Evolutionary conservation across 495 filamentous ascomycete genomes (phyloP), one percentile per base, ranked within the genome.

Genomic region (Cairneyella variabilis): DNA sequence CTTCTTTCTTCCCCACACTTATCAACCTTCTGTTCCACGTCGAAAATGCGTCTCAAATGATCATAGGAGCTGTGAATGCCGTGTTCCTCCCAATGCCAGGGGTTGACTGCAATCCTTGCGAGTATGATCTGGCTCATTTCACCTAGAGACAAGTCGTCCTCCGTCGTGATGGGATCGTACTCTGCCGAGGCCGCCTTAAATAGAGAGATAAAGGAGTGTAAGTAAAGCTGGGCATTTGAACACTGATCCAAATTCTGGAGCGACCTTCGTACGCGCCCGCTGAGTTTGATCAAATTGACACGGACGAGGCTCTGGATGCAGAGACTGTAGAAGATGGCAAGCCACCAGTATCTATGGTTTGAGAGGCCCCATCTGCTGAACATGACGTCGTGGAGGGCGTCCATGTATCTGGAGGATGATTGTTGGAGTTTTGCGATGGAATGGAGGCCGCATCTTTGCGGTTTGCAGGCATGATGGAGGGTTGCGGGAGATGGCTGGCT

Each of bases 231-330:
- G 27, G 44, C 44, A 34, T 48, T 20, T 30, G 44, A 48, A 48
- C 22, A 48, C 44, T 18, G 22, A 48, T 48, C 44, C 27, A 32
- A 48, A 10, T 48, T 34, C 44, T 12, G 44, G 25, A 9, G 22
- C 44, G 44, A 48, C 22, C 44, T 30, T 48, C 27, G 44, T 28
- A 48, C 44, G 16, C 44, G 44, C 44, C 17, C 44, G 44, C 44
- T 34, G 44, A 48, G 44, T 48, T 48, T 48, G 10, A 48, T 48
- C 44, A 48, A 34, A 32, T 48, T 48, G 23, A 30, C 44, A 30
- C 44, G 44, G 44, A 48, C 44, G 22, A 48, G 22, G 27, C 22
- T 48, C 28, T 48, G 23, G 44, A 39, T 39, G 36, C 36, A 39
- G 36, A 39, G 36, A 39, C 36, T 39, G 36, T 44, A 44, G 41